These are phyloP conservation scores for Ceratocystis variospora DNA, from an alignment of 2,329 filamentous ascomycete species.

Conservation along the genomic window DNA sequence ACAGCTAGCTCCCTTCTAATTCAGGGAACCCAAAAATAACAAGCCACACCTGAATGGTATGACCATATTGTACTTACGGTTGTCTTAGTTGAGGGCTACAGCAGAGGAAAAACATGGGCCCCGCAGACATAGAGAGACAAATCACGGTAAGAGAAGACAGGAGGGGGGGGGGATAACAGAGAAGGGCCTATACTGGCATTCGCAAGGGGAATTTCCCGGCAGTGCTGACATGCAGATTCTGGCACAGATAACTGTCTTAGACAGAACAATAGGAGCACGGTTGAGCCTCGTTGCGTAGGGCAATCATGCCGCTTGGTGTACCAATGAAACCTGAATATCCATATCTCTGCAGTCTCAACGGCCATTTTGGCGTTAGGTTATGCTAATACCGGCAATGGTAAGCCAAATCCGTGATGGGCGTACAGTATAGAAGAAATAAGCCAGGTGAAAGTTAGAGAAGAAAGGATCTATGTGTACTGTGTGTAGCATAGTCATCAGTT, in stretches of 20 bases:
- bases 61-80: not conserved
- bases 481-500: not conserved
- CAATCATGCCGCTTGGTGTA: not conserved
- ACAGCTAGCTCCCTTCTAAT: not conserved
- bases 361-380: not conserved
- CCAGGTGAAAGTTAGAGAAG: not conserved
- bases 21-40: not conserved
- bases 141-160: not conserved
- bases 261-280: not conserved
- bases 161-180: no score
- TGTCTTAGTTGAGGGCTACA: not conserved
- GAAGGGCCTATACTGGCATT: not conserved
- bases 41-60: conserved; percentile 2
- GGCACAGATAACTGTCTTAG: not conserved
- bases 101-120: not conserved
- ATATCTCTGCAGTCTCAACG: not conserved
- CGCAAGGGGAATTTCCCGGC: not conserved
- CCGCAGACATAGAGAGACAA: not conserved
- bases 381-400: no score
- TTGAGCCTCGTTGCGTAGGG: not conserved
- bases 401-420: no score
- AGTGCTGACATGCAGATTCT: not conserved
- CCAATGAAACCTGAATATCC: not conserved
- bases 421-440: not conserved
- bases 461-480: not conserved